Evolutionary conservation across 306 rosid species (phyloP), one percentile per base, ranked within the genome.

Genomic region (Biancaea sappan): DNA sequence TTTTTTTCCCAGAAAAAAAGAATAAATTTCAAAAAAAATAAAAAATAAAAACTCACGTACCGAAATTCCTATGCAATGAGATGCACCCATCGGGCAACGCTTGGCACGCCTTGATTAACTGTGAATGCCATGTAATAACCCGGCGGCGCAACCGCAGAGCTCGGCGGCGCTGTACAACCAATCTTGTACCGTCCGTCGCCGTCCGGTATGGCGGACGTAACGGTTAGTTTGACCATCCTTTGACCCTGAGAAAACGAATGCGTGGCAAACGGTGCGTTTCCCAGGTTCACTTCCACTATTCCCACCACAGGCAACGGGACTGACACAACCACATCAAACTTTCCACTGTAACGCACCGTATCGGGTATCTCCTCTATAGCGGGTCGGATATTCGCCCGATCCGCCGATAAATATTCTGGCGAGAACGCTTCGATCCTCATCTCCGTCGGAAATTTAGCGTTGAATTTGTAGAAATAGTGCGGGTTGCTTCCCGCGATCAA

Each of bases 161-260:
- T 88, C 0, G 92, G 90, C 19, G 98, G 98, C 6, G 92, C 96
- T 0, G 83, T 81, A 31, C 90, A 86, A 22, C 75, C 78, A 1
- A 93, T 81, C 62, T 80, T 69, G 14, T 90, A 88, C 38, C 63
- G 69, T 5, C 86, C 84, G 21, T 43, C 64, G 4, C 75, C 88
- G 18, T 76, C 84, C 6, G 94, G 90, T 16, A 77, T 7, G 0
- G 92, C 80, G 4, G 87, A 71, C 0, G 80, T 57, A 18, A 93
- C 96, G 8, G 80, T 72, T 28, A 91, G 44, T 84, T 93, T 93
- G 83, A 93, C 91, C 77, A 89, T 46, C 0, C 97, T 84, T 82
- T 91, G 98, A 80, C 98, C 98, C 6, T 91, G 97, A 0, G 96
- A 89, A n/a, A 91, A 91, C 2, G 97, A 91, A 77, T 93, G 98